A percentile compares a stretch with the other conserved stretches of the same genome.
Conservation (phyloP, 2,329 filamentous ascomycete genomes). For the Cercospora canescens region DNA sequence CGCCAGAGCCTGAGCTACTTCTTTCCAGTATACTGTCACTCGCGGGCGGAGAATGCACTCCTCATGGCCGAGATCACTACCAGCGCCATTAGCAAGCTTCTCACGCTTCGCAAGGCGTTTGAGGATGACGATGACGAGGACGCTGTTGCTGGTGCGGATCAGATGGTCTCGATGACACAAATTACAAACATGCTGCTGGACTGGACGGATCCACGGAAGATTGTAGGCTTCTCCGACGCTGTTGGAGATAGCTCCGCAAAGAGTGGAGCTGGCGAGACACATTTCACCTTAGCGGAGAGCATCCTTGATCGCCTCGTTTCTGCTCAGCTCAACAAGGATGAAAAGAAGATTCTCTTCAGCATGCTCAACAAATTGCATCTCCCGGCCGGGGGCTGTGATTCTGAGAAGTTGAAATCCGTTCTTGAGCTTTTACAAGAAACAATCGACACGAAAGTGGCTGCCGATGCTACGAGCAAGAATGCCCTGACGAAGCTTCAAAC, state of each 20-base stretch:
- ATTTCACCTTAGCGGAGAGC: slow-evolving; percentile 74
- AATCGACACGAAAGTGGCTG: slow-evolving; percentile 51
- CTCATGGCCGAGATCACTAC: slow-evolving; percentile 76
- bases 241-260: slow-evolving; percentile 19
- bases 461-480: slow-evolving; percentile 55
- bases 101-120: slow-evolving; percentile 38
- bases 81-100: slow-evolving; percentile 70
- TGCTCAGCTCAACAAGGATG: slow-evolving; percentile 67
- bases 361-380: slow-evolving; percentile 83
- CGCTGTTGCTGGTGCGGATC: slow-evolving; percentile 66
- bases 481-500: slow-evolving; percentile 56
- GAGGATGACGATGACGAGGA: slow-evolving; percentile 55
- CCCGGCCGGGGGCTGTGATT: slow-evolving; percentile 49
- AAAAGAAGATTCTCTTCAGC: slow-evolving; percentile 77
- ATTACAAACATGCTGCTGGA: slow-evolving; percentile 84
- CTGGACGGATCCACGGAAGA: slow-evolving; percentile 91
- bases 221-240: slow-evolving; percentile 43
- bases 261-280: slow-evolving; percentile 51
- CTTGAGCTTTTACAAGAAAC: slow-evolving; percentile 50
- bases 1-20: slow-evolving; percentile 90
- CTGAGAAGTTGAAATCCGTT: slow-evolving; percentile 38
- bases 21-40: slow-evolving; percentile 91
- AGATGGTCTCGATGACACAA: slow-evolving; percentile 70
- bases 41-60: slow-evolving; percentile 75
- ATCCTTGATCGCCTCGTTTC: slow-evolving; percentile 73